phyloP scores from a whole-genome alignment of 495 filamentous ascomycete genomes.

The Hapsidospora chrysogenum region DNA sequence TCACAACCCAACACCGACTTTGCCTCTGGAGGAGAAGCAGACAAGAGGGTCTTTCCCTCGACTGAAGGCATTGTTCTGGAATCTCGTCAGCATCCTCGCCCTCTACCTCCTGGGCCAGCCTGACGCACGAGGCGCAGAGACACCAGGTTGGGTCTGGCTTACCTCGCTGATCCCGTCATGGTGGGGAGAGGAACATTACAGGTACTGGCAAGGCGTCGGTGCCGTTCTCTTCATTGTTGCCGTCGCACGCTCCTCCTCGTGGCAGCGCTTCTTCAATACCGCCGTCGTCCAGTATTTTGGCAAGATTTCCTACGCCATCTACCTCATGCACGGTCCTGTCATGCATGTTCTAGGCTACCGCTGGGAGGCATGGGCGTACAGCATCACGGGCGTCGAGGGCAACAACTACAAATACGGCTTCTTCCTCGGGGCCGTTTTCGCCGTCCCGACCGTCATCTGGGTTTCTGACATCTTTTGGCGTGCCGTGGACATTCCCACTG shows the following conservation, averaged over 20 bases:
- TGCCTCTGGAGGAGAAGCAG: slow-evolving; percentile 8
- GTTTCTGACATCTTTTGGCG: slow-evolving; percentile 28
- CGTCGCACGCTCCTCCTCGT: slow-evolving; percentile 14
- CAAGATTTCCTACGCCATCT: slow-evolving; percentile 32
- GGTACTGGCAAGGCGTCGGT: slow-evolving; percentile 24
- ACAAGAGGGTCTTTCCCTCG: not conserved
- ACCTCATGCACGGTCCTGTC: slow-evolving; percentile 35
- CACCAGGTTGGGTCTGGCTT: slow-evolving; percentile 24
- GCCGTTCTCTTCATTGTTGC: slow-evolving; percentile 21
- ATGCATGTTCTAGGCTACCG: slow-evolving; percentile 25
- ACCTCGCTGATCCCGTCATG: slow-evolving; percentile 17
- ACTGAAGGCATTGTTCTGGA: slow-evolving; percentile 7
- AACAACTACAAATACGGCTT: slow-evolving; percentile 16
- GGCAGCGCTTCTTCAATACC: slow-evolving; percentile 20
- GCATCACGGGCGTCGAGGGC: slow-evolving; percentile 16
- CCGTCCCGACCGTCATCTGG: slow-evolving; percentile 25
- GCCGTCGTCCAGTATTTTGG: slow-evolving; percentile 27
- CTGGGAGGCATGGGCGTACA: slow-evolving; percentile 17
- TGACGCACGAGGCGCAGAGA: slow-evolving; percentile 16
- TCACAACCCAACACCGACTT: slow-evolving; percentile 7
- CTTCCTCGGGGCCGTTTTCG: slow-evolving; percentile 14
- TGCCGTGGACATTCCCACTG: slow-evolving; percentile 25
- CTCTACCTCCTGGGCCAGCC: slow-evolving; percentile 26
- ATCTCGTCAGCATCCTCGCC: slow-evolving; percentile 11
- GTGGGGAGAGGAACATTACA: slow-evolving; percentile 21